A percentile compares a stretch with the other conserved stretches of the same genome.
Evolutionary conservation across 179 eudicot genomes (phyloP).

Genomic region (Spinacia oleracea): DNA sequence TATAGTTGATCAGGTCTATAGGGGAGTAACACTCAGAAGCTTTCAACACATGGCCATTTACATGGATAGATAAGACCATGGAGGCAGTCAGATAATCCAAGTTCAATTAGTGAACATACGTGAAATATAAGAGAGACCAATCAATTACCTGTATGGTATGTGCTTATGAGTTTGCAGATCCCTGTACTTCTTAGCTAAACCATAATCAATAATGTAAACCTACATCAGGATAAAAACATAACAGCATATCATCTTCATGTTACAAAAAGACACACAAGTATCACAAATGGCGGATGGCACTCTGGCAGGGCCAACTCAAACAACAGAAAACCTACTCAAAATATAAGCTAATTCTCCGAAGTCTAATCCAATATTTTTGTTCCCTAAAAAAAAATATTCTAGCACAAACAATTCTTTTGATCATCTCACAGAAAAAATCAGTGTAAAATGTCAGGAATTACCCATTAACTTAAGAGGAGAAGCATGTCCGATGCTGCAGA

Average conservation of each 20-base stretch:
- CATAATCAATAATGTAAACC: constrained; percentile 89
- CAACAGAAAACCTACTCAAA: constrained; percentile 1
- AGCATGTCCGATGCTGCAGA: not conserved
- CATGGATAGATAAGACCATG: not conserved
- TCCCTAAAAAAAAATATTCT: not conserved
- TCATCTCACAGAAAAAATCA: not conserved
- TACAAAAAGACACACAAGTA: not conserved
- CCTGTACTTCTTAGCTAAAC: constrained; percentile 89
- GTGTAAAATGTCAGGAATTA: not conserved
- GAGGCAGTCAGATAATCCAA: not conserved
- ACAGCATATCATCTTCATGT: not conserved
- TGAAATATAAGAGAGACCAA: not conserved
- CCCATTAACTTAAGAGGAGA: not conserved
- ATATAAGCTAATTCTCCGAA: not conserved
- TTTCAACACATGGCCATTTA: not conserved
- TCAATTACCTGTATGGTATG: constrained; percentile 83
- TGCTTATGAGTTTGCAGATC: constrained; percentile 98
- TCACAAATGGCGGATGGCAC: not conserved
- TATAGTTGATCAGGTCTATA: too few relatives aligned
- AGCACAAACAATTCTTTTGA: not conserved
- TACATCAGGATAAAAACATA: constrained; percentile 23
- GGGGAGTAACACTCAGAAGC: not conserved
- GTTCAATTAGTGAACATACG: not conserved
- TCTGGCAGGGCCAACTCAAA: not conserved
- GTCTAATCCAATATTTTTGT: not conserved